phyloP scores from a whole-genome alignment of 1,284 basidiomycete species.

The Earliella scabrosa region DNA sequence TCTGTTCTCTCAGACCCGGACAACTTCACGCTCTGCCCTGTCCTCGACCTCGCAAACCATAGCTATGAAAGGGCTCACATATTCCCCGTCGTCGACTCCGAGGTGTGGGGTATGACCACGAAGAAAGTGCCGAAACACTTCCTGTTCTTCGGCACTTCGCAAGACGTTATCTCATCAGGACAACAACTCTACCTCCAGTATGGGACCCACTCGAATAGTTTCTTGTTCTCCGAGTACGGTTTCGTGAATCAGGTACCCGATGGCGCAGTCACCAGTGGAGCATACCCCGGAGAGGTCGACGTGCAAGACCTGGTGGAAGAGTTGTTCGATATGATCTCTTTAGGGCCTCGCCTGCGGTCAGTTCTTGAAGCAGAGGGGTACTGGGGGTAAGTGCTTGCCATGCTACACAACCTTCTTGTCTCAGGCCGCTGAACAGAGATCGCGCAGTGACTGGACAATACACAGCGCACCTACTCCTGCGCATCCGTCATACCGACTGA shows the following conservation, averaged over 20 bases:
- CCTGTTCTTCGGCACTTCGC: slow-evolving; percentile 55
- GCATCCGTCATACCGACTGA: slow-evolving; percentile 77
- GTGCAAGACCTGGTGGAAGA: slow-evolving; percentile 60
- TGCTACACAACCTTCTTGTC: not conserved
- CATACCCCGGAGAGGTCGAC: slow-evolving; percentile 58
- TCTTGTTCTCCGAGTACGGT: slow-evolving; percentile 84
- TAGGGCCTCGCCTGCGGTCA: slow-evolving; percentile 50
- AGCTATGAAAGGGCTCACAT: slow-evolving; percentile 44
- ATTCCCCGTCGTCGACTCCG: slow-evolving; percentile 44
- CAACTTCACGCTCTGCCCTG: slow-evolving; percentile 84
- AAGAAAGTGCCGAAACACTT: slow-evolving; percentile 34
- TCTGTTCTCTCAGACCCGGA: slow-evolving; percentile 56
- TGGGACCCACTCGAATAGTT: slow-evolving; percentile 74
- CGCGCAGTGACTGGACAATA: slow-evolving; percentile 73
- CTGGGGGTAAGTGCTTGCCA: slow-evolving; percentile 64
- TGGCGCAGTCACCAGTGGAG: slow-evolving; percentile 33
- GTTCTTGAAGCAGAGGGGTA: slow-evolving; percentile 65
- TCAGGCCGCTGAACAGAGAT: not conserved
- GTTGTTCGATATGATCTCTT: slow-evolving; percentile 45
- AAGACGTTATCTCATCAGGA: slow-evolving; percentile 44
- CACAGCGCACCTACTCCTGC: slow-evolving; percentile 61
- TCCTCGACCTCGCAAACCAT: slow-evolving; percentile 89
- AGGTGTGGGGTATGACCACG: slow-evolving; percentile 31
- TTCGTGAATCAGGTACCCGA: slow-evolving; percentile 57
- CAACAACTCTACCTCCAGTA: slow-evolving; percentile 79